These are phyloP conservation scores for Aegilops sharonensis DNA, from an alignment of 176 grass and related monocot species.

Conservation along the genomic window DNA sequence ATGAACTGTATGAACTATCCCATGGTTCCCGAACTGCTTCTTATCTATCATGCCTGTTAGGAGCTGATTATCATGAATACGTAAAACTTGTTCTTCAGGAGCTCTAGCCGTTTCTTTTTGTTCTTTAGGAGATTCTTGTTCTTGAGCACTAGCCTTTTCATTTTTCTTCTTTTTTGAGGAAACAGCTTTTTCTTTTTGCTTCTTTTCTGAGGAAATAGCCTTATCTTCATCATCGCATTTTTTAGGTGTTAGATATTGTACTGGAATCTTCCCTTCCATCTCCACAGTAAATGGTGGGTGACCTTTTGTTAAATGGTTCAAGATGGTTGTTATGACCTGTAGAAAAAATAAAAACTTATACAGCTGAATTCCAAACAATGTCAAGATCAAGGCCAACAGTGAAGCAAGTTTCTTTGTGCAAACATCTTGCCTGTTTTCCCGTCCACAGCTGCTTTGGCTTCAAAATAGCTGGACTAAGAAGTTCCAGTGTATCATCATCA, in stretches of 20 bases:
- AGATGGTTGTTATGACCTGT: slow-evolving; percentile 91
- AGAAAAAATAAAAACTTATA: slow-evolving; percentile 1
- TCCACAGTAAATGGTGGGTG: slow-evolving; percentile 69
- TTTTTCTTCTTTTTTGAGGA: too few relatives aligned
- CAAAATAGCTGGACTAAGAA: slow-evolving; percentile 59
- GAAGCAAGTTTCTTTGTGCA: background rate
- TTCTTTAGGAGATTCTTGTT: too few relatives aligned
- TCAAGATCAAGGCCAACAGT: background rate
- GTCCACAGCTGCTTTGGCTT: slow-evolving; percentile 82
- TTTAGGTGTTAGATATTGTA: slow-evolving; percentile 46
- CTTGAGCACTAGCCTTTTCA: too few relatives aligned
- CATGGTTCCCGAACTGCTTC: slow-evolving; percentile 74
- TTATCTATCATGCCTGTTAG: slow-evolving; percentile 95
- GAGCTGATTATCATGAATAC: slow-evolving; percentile 66
- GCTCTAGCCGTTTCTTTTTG: background rate
- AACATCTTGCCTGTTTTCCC: slow-evolving; percentile 78
- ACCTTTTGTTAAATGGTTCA: slow-evolving; percentile 87
- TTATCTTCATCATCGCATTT: background rate
- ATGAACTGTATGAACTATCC: slow-evolving; percentile 89
- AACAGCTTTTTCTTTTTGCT: background rate
- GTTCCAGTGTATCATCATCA: slow-evolving; percentile 44
- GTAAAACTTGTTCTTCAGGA: slow-evolving; percentile 39
- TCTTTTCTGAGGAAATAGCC: background rate
- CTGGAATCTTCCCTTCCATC: slow-evolving; percentile 61
- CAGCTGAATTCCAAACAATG: background rate